These are phyloP conservation scores for Punica granatum DNA, from an alignment of 345 rosid species.

Conservation along the genomic window DNA sequence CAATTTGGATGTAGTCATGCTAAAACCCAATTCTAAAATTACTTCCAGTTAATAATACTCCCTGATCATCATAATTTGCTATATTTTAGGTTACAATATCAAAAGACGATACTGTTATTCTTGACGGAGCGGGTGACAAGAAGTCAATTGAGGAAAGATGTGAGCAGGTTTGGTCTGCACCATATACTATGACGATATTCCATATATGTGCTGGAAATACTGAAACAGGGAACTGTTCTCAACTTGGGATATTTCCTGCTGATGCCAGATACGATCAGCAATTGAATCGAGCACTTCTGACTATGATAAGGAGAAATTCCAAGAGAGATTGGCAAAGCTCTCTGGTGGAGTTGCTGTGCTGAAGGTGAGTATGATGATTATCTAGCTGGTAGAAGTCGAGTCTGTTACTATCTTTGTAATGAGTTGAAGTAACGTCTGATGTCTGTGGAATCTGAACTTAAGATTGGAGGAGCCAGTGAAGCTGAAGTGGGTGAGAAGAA, in stretches of 20 bases:
- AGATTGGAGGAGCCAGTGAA: constrained; percentile 99
- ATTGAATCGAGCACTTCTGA: constrained; percentile 82
- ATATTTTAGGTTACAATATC: constrained; percentile 54
- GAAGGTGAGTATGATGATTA: constrained; percentile 42
- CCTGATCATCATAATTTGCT: constrained; percentile 4
- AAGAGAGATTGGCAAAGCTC: constrained; percentile 89
- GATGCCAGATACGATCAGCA: constrained; percentile 56
- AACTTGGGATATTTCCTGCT: background rate
- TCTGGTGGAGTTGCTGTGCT: constrained; percentile 97
- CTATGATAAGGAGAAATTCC: constrained; percentile 89
- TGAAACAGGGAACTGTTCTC: background rate
- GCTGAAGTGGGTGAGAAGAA: constrained; percentile 86
- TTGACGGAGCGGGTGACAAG: constrained; percentile 98
- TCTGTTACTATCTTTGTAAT: background rate
- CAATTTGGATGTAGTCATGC: background rate
- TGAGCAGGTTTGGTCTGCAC: constrained; percentile 44
- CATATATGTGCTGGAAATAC: background rate
- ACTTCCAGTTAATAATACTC: background rate
- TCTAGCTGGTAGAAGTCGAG: background rate
- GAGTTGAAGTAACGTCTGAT: background rate
- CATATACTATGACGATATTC: background rate
- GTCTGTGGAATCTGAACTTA: constrained; percentile 3
- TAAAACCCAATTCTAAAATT: background rate
- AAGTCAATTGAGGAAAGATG: constrained; percentile 79
- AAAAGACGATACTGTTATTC: constrained; percentile 85